These are phyloP conservation scores for Zymoseptoria crescenta DNA, from an alignment of 2,329 filamentous ascomycete genomes.

Conservation along the genomic window DNA sequence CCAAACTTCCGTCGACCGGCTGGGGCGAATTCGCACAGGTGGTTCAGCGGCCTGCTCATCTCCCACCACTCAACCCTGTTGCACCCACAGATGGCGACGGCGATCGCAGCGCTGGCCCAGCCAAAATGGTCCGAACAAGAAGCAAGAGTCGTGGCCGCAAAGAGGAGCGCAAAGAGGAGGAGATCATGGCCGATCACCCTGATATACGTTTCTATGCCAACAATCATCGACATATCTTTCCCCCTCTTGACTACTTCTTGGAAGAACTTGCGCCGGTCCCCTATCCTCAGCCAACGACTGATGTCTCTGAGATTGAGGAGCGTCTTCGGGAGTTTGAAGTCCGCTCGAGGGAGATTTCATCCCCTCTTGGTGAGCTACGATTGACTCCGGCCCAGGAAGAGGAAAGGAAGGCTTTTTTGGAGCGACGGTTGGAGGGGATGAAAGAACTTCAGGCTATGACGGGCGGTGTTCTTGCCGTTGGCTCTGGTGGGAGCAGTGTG, in stretches of 20 bases:
- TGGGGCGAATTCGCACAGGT: background rate
- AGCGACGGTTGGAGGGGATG: background rate
- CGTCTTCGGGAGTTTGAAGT: background rate
- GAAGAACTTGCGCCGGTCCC: background rate
- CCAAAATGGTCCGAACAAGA: background rate
- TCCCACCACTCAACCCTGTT: background rate
- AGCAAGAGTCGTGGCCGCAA: background rate
- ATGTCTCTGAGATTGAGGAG: constrained; percentile 5
- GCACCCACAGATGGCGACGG: background rate
- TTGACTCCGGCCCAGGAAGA: background rate
- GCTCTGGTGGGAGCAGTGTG: background rate
- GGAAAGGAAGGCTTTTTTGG: background rate
- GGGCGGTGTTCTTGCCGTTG: background rate
- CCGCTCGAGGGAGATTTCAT: background rate
- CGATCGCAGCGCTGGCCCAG: background rate
- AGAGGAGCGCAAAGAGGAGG: background rate
- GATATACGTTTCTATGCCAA: background rate
- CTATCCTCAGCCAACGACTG: constrained; percentile 3
- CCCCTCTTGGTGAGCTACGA: background rate
- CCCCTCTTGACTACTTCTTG: background rate
- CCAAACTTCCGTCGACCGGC: background rate
- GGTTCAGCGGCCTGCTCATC: background rate
- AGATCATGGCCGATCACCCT: background rate
- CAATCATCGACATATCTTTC: background rate
- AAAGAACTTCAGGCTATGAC: background rate